Percentiles rank a stretch among this genome's conserved stretches.
These are phyloP conservation scores for Escovopsis weberi DNA, from an alignment of 2,329 filamentous ascomycete genomes.

Conservation along the genomic window DNA sequence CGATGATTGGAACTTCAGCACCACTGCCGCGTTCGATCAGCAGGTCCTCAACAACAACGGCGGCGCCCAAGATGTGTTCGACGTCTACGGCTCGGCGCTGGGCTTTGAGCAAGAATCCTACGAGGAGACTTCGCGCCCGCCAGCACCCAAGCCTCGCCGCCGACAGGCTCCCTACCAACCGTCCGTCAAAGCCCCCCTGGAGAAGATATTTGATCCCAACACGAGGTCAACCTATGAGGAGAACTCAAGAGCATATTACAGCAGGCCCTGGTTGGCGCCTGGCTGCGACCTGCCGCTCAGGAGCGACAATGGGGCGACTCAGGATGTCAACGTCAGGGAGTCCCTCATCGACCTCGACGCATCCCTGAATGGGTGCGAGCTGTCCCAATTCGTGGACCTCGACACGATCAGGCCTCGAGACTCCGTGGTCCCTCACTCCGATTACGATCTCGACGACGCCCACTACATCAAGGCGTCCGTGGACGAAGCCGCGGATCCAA, in stretches of 20 bases:
- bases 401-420: slow-evolving; percentile 42
- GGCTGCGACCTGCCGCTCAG: slow-evolving; percentile 44
- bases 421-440: slow-evolving; percentile 28
- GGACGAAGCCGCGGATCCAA: slow-evolving; percentile 35
- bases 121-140: slow-evolving; percentile 36
- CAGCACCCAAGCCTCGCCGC: slow-evolving; percentile 37
- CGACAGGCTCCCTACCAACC: slow-evolving; percentile 44
- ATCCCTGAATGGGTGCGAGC: slow-evolving; percentile 39
- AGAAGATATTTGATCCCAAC: slow-evolving; percentile 52
- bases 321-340: slow-evolving; percentile 38
- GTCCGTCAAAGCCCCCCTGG: slow-evolving; percentile 42
- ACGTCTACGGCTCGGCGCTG: slow-evolving; percentile 44
- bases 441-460: slow-evolving; percentile 32
- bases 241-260: slow-evolving; percentile 47
- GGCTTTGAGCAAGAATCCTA: slow-evolving; percentile 33
- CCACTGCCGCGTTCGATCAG: slow-evolving; percentile 49
- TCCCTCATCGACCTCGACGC: slow-evolving; percentile 51
- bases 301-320: slow-evolving; percentile 30
- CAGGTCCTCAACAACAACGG: slow-evolving; percentile 36
- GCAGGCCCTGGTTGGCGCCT: slow-evolving; percentile 26
- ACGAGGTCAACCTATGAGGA: slow-evolving; percentile 51
- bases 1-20: slow-evolving; percentile 56
- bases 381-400: slow-evolving; percentile 46
- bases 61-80: slow-evolving; percentile 43
- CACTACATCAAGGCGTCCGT: slow-evolving; percentile 34